phyloP scores from a whole-genome alignment of 2,329 filamentous ascomycete species.

The Aspergillus oerlinghausenensis region DNA sequence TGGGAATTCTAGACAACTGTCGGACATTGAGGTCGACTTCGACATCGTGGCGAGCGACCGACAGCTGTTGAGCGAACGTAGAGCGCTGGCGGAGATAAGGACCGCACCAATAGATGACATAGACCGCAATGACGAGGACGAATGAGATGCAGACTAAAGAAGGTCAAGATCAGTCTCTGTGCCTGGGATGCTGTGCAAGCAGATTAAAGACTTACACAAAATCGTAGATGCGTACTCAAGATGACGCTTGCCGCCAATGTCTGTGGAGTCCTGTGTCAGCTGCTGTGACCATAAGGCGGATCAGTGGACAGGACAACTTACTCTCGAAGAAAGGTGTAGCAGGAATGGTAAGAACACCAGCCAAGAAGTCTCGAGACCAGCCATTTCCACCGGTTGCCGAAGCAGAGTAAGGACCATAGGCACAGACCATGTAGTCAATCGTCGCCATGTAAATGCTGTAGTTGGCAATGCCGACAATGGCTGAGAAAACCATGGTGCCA shows the following conservation, averaged over 20 bases:
- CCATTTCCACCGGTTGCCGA: slow-evolving; percentile 65
- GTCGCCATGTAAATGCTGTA: slow-evolving; percentile 61
- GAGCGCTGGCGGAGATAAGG: slow-evolving; percentile 57
- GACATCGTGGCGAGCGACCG: slow-evolving; percentile 37
- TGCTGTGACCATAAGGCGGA: not conserved
- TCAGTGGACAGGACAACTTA: slow-evolving; percentile 19
- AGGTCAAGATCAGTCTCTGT: not conserved
- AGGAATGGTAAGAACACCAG: slow-evolving; percentile 59
- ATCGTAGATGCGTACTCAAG: slow-evolving; percentile 61
- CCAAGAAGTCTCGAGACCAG: slow-evolving; percentile 61
- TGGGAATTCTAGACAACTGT: slow-evolving; percentile 31
- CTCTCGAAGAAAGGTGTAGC: slow-evolving; percentile 49
- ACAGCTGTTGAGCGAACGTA: slow-evolving; percentile 61
- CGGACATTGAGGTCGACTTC: slow-evolving; percentile 22
- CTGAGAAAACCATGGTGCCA: slow-evolving; percentile 55
- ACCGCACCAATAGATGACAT: slow-evolving; percentile 63
- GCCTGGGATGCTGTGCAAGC: not conserved
- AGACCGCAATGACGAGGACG: slow-evolving; percentile 59
- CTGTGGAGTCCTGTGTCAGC: slow-evolving; percentile 17
- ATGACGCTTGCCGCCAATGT: slow-evolving; percentile 53
- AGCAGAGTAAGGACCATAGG: slow-evolving; percentile 62
- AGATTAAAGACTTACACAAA: slow-evolving; percentile 41
- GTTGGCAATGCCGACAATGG: slow-evolving; percentile 61
- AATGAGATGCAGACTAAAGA: slow-evolving; percentile 51
- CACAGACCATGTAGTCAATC: slow-evolving; percentile 65